phyloP scores from a whole-genome alignment of 2,329 filamentous ascomycete species.

The Emydomyces testavorans region DNA sequence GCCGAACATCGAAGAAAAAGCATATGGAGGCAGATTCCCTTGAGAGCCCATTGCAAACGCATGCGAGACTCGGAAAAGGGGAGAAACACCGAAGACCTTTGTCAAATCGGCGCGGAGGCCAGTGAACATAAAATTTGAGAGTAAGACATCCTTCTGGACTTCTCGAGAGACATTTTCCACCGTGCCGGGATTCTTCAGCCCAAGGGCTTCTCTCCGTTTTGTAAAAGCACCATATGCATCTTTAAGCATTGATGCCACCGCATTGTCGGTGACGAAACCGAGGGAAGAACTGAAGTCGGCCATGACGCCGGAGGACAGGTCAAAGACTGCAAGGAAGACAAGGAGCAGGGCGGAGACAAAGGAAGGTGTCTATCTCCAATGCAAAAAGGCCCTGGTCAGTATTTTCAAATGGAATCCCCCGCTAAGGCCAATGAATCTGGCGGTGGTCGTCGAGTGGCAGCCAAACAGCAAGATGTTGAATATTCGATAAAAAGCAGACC shows the following conservation, averaged over 20 bases:
- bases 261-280: constrained; percentile 62
- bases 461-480: background rate
- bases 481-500: constrained; percentile 11
- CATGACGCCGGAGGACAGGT: constrained; percentile 24
- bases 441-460: background rate
- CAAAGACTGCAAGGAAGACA: background rate
- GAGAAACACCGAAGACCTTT: constrained; percentile 87
- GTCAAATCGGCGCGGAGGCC: constrained; percentile 92
- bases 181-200: constrained; percentile 81
- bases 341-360: too few species aligned
- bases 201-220: constrained; percentile 75
- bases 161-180: constrained; percentile 83
- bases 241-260: constrained; percentile 55
- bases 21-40: constrained; percentile 75
- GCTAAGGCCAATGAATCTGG: background rate
- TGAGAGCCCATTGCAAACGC: constrained; percentile 88
- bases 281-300: constrained; percentile 39
- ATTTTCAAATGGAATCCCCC: background rate
- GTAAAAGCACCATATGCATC: constrained; percentile 74
- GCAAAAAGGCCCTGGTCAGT: background rate
- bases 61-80: constrained; percentile 94
- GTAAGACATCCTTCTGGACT: constrained; percentile 89
- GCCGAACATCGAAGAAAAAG: constrained; percentile 86
- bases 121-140: constrained; percentile 94
- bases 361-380: background rate